These are phyloP conservation scores for Coemansia sp. DNA, from an alignment of 192 early-diverging fungal genomes.

Conservation along the genomic window DNA sequence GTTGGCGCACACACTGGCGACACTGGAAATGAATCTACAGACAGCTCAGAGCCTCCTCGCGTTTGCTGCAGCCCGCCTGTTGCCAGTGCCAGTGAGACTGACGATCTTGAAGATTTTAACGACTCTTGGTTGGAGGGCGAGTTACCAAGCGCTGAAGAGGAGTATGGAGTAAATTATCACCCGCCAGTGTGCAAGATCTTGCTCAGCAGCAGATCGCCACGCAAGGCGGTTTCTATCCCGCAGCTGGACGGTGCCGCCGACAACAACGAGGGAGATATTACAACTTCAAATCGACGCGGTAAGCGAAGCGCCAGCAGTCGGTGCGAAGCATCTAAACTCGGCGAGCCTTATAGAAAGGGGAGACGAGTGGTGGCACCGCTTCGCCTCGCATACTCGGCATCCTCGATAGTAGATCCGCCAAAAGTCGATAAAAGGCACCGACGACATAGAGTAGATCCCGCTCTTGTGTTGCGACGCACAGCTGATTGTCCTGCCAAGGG, in stretches of 20 bases:
- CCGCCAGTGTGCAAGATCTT: not conserved
- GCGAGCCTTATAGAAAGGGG: not conserved
- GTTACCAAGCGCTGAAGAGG: slow-evolving; percentile 4
- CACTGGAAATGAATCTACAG: not conserved
- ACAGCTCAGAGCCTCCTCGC: not conserved
- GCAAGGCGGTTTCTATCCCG: not conserved
- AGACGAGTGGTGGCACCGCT: not conserved
- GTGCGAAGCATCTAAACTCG: not conserved
- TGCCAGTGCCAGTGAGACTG: not conserved
- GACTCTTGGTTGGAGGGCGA: slow-evolving; percentile 18
- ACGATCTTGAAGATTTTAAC: slow-evolving; percentile 10
- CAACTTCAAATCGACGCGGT: not conserved
- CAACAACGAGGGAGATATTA: not conserved
- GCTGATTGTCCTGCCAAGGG: not conserved
- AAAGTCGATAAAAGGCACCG: not conserved
- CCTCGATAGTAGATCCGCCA: not conserved
- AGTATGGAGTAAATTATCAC: not conserved
- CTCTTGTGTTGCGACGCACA: not conserved
- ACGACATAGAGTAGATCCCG: not conserved
- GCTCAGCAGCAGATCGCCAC: not conserved
- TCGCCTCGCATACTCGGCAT: not conserved
- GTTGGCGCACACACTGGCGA: not conserved
- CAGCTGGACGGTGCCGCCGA: slow-evolving; percentile 19
- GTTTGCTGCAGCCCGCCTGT: not conserved
- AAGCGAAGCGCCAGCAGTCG: not conserved